Conservation (phyloP, 192 early-diverging fungal species). For the Coemansia sp. region DNA sequence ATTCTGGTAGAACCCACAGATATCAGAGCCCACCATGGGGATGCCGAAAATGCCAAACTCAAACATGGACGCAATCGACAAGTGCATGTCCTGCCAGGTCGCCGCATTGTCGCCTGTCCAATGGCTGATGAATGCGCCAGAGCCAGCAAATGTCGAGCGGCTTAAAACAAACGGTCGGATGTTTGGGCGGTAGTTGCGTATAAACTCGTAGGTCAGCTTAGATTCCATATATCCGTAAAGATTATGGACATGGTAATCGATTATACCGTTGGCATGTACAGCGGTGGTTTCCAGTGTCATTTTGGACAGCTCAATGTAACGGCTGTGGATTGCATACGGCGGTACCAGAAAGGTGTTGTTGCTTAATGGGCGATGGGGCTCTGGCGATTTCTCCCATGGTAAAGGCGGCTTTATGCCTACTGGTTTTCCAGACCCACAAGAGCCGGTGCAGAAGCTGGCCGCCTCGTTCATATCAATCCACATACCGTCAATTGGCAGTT, state of each 20-base stretch:
- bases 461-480: constrained; percentile 78
- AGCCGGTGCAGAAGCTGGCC: constrained; percentile 62
- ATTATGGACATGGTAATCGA: constrained; percentile 59
- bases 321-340: constrained; percentile 56
- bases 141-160: constrained; percentile 64
- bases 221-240: constrained; percentile 65
- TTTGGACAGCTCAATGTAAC: constrained; percentile 44
- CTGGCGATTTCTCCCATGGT: constrained; percentile 14
- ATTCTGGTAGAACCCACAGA: constrained; percentile 65
- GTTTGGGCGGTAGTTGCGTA: constrained; percentile 42
- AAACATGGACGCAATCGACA: constrained; percentile 62
- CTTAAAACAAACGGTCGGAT: constrained; percentile 61
- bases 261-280: constrained; percentile 51
- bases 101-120: constrained; percentile 64
- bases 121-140: constrained; percentile 45
- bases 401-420: constrained; percentile 12
- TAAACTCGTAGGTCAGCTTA: constrained; percentile 43
- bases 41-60: constrained; percentile 71
- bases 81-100: constrained; percentile 56
- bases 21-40: constrained; percentile 67
- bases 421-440: constrained; percentile 44
- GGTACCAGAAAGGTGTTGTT: constrained; percentile 45
- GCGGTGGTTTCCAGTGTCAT: constrained; percentile 54
- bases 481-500: constrained; percentile 54
- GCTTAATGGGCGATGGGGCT: constrained; percentile 20